These are phyloP conservation scores for Psidium friedrichsthalianum DNA, from an alignment of 345 rosid species.

Conservation along the genomic window DNA sequence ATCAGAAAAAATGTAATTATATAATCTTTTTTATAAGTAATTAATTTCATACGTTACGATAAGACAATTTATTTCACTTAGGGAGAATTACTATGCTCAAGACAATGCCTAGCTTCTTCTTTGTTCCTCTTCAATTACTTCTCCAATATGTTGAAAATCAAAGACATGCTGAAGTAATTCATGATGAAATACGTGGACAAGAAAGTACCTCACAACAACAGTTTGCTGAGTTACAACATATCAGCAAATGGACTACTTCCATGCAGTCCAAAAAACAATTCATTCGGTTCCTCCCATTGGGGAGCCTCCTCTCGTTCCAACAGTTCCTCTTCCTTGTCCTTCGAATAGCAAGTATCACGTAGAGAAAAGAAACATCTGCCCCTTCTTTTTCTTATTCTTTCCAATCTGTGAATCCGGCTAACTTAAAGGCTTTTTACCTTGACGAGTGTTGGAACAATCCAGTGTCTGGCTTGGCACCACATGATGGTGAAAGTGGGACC, in stretches of 20 bases:
- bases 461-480: neutral
- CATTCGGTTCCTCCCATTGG: neutral
- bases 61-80: neutral
- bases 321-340: neutral
- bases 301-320: neutral
- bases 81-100: neutral
- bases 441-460: neutral
- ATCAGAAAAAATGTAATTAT: neutral
- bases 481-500: neutral
- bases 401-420: neutral
- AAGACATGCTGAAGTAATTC: neutral
- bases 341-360: neutral
- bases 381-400: neutral
- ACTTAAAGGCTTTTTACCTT: neutral
- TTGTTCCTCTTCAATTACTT: neutral
- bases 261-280: neutral
- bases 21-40: neutral
- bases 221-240: neutral
- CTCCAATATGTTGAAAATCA: neutral
- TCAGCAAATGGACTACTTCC: neutral
- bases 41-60: neutral
- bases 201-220: neutral
- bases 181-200: neutral
- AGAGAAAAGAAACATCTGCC: neutral
- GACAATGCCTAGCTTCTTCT: neutral